Evolutionary conservation across 1,284 basidiomycete species (phyloP).

Genomic region (Fomitopsis schrenkii): DNA sequence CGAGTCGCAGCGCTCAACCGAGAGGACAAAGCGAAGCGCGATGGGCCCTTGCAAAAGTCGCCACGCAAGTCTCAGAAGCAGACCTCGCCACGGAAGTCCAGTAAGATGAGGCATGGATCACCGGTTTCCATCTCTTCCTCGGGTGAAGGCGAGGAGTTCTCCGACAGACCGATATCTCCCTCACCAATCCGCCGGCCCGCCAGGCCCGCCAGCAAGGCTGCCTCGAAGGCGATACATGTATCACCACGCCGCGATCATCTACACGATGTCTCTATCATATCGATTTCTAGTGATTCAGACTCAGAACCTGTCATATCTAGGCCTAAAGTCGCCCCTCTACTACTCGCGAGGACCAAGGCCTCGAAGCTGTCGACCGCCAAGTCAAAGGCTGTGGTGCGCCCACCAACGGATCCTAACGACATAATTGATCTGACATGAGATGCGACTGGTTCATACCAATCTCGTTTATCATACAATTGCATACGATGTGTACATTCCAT

Average conservation of each 20-base stretch:
- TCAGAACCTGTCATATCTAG: constrained; percentile 4
- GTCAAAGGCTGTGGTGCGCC: too few species aligned
- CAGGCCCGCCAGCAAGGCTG: not conserved
- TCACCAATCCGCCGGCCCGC: constrained; percentile 4
- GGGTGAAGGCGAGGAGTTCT: constrained; percentile 8
- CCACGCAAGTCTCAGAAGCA: constrained; percentile 23
- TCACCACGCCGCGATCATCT: not conserved
- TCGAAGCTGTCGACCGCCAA: not conserved
- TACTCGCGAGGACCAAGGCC: constrained; percentile 11
- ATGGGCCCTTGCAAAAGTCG: constrained; percentile 17
- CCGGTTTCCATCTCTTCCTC: not conserved
- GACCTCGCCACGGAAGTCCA: constrained; percentile 15
- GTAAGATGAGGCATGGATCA: not conserved
- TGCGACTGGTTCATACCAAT: not conserved
- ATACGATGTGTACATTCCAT: constrained; percentile 13
- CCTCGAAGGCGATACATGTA: not conserved
- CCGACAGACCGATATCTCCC: constrained; percentile 1
- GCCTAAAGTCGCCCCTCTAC: constrained; percentile 12
- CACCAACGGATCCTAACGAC: constrained; percentile 13
- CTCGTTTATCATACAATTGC: constrained; percentile 2
- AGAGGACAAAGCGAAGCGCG: constrained; percentile 1
- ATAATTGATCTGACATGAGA: constrained; percentile 39
- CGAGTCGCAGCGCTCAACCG: constrained; percentile 1
- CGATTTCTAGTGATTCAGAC: constrained; percentile 31
- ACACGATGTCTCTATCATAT: constrained; percentile 21